Percentiles rank a stretch among this genome's conserved stretches.
Conservation (phyloP, 441 rosid genomes). For the Gossypium davidsonii region DNA sequence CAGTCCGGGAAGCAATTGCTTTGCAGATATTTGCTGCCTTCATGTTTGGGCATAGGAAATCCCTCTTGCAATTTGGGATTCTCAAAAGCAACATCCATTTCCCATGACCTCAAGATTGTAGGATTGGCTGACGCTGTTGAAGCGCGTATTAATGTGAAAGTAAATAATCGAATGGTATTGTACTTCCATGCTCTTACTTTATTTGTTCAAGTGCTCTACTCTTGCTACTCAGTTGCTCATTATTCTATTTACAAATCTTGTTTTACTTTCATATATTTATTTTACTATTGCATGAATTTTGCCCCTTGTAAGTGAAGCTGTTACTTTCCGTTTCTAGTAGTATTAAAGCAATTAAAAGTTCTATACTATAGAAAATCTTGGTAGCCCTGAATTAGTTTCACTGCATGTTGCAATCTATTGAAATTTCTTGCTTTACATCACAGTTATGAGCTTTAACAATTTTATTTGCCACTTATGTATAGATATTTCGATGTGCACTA, state of each 20-base stretch:
- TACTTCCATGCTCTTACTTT: slow-evolving; percentile 1
- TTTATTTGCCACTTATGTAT: slow-evolving; percentile 12
- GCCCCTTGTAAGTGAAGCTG: background rate
- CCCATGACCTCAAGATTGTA: slow-evolving; percentile 53
- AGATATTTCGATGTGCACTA: slow-evolving; percentile 88
- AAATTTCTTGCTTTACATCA: background rate
- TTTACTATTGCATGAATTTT: background rate
- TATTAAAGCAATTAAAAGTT: background rate
- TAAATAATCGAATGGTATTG: slow-evolving; percentile 73
- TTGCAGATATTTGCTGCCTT: slow-evolving; percentile 71
- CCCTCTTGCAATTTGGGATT: slow-evolving; percentile 42
- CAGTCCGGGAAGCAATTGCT: slow-evolving; percentile 96
- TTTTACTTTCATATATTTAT: background rate
- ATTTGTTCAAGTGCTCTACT: background rate
- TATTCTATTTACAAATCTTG: background rate
- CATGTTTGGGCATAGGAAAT: slow-evolving; percentile 45
- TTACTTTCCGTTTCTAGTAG: background rate
- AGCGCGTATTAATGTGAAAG: slow-evolving; percentile 70
- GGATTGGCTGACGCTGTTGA: slow-evolving; percentile 86
- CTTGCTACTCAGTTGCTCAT: background rate
- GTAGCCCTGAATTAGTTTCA: background rate
- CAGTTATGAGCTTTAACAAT: background rate
- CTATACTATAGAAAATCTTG: background rate
- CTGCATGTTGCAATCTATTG: background rate
- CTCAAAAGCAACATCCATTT: slow-evolving; percentile 41